These are phyloP conservation scores for Cladosporium phlei DNA, from an alignment of 2,329 filamentous ascomycete species.

Conservation along the genomic window DNA sequence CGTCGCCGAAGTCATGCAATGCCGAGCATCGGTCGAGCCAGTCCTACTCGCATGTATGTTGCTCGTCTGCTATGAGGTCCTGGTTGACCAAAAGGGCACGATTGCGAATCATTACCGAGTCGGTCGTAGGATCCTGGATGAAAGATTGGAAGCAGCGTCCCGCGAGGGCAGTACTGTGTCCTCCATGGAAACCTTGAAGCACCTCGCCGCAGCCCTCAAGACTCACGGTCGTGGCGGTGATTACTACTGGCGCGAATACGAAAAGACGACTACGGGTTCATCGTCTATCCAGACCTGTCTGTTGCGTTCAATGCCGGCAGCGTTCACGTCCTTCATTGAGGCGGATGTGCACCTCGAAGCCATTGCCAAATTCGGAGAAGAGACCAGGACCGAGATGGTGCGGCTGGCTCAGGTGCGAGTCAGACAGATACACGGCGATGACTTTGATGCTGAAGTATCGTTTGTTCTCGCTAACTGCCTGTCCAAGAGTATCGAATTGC, in stretches of 20 bases:
- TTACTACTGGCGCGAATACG: constrained; percentile 6
- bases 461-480: constrained; percentile 5
- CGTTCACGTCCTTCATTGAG: constrained; percentile 2
- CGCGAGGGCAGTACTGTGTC: neutral
- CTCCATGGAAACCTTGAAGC: neutral
- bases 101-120: constrained; percentile 2
- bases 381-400: neutral
- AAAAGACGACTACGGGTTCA: neutral
- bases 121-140: neutral
- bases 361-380: neutral
- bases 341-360: constrained; percentile 2
- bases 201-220: neutral
- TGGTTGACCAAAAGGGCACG: constrained; percentile 1
- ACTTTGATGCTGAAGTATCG: neutral
- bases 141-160: neutral
- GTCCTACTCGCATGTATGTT: constrained; percentile 5
- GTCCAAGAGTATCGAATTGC: neutral
- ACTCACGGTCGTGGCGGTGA: neutral
- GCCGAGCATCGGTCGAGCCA: constrained; percentile 1
- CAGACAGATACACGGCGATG: neutral
- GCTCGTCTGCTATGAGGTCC: constrained; percentile 7
- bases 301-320: neutral
- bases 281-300: neutral
- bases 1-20: neutral
- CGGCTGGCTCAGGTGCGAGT: neutral